Conservation (phyloP, 2,329 filamentous ascomycete genomes). For the Xylariaceae sp. region DNA sequence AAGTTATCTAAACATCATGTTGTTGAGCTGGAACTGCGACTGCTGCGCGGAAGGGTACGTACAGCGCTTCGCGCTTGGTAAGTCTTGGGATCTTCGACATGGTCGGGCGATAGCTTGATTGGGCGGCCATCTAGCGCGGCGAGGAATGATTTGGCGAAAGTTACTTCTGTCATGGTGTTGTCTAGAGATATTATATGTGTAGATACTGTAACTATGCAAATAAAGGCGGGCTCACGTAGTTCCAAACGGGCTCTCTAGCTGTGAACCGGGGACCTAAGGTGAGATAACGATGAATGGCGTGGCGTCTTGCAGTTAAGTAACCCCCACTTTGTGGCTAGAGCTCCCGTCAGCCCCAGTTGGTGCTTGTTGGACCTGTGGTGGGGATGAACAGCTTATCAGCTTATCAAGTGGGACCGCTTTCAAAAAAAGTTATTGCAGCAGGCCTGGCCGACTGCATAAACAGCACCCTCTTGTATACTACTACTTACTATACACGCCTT, state of each 20-base stretch:
- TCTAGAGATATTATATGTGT: not conserved
- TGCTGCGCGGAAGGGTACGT: slow-evolving; percentile 44
- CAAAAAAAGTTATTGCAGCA: slow-evolving; percentile 38
- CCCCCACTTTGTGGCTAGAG: slow-evolving; percentile 40
- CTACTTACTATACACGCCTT: not conserved
- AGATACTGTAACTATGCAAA: not conserved
- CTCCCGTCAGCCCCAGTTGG: slow-evolving; percentile 9
- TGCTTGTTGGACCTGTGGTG: not conserved
- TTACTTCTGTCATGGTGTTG: slow-evolving; percentile 79
- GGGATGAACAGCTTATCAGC: slow-evolving; percentile 32
- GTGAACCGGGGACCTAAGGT: too few relatives aligned
- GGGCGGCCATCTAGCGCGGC: slow-evolving; percentile 79
- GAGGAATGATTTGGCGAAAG: slow-evolving; percentile 86
- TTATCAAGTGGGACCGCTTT: slow-evolving; percentile 34
- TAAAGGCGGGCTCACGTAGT: too few relatives aligned
- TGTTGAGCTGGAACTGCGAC: too few relatives aligned
- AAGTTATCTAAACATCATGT: too few relatives aligned
- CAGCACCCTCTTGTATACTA: not conserved
- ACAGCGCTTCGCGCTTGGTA: slow-evolving; percentile 82
- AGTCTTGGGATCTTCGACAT: slow-evolving; percentile 84
- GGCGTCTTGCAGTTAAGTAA: slow-evolving; percentile 4
- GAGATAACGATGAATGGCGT: slow-evolving; percentile 2
- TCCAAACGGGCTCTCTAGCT: too few relatives aligned
- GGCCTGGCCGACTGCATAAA: slow-evolving; percentile 19
- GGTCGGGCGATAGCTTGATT: slow-evolving; percentile 82